Evolutionary conservation across 2,329 filamentous ascomycete species (phyloP).

Genomic region (Calonectria ilicicola): DNA sequence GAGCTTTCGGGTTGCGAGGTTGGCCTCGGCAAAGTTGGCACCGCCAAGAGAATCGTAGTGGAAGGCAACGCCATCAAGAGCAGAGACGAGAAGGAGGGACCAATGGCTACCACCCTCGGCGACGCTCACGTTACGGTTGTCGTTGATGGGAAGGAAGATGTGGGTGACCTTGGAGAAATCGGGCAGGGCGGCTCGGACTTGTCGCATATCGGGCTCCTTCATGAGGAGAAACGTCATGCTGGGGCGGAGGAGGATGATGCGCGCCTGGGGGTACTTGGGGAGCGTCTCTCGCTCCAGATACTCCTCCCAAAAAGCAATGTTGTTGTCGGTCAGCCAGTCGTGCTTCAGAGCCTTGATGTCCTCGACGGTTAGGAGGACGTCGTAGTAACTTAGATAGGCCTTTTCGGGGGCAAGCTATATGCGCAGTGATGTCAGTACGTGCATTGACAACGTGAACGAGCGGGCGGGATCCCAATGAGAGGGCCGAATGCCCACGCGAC

Average conservation of each 20-base stretch:
- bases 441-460: constrained; percentile 11
- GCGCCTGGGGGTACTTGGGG: constrained; percentile 80
- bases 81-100: constrained; percentile 90
- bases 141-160: constrained; percentile 96
- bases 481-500: background rate
- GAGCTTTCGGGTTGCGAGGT: constrained; percentile 76
- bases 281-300: constrained; percentile 93
- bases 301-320: constrained; percentile 98
- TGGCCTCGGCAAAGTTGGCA: constrained; percentile 81
- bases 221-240: constrained; percentile 94
- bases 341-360: constrained; percentile 89
- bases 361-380: constrained; percentile 77
- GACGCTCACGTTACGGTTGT: constrained; percentile 79
- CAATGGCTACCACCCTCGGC: constrained; percentile 96
- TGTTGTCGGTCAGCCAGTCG: constrained; percentile 98
- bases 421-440: constrained; percentile 24
- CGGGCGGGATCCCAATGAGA: background rate
- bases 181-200: constrained; percentile 77
- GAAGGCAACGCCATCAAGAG: constrained; percentile 91
- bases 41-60: constrained; percentile 92
- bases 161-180: constrained; percentile 86
- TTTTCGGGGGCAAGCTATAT: constrained; percentile 61
- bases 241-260: constrained; percentile 91
- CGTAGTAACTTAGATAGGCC: constrained; percentile 56
- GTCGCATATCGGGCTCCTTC: constrained; percentile 71